phyloP scores from a whole-genome alignment of 2,329 filamentous ascomycete genomes.

The Neonectria ditissima region DNA sequence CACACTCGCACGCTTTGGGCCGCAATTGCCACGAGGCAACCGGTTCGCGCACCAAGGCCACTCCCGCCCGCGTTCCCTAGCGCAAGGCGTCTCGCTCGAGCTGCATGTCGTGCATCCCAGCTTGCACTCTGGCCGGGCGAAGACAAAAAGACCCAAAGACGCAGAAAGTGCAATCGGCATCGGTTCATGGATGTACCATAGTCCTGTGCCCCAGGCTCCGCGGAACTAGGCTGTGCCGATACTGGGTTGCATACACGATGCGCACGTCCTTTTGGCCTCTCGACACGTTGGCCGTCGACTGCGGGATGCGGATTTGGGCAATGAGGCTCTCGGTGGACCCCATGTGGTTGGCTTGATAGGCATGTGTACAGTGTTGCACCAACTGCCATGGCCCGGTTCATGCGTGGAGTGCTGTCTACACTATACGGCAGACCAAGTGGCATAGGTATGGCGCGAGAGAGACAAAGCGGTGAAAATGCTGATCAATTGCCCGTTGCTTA shows the following conservation, averaged over 20 bases:
- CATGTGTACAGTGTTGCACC: not conserved
- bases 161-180: slow-evolving; percentile 7
- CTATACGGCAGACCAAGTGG: not conserved
- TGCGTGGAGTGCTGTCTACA: not conserved
- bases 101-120: slow-evolving; percentile 26
- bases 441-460: not conserved
- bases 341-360: not conserved
- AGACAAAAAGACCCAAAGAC: no score
- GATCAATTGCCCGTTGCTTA: not conserved
- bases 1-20: slow-evolving; percentile 32
- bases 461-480: not conserved
- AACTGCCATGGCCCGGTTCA: not conserved
- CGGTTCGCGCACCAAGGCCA: slow-evolving; percentile 25
- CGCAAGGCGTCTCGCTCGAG: slow-evolving; percentile 17
- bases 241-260: not conserved
- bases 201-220: not conserved
- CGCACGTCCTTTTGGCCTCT: not conserved
- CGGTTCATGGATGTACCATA: not conserved
- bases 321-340: slow-evolving; percentile 8
- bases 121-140: slow-evolving; percentile 21
- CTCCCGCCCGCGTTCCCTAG: not conserved
- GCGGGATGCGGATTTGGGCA: no score
- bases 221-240: slow-evolving; percentile 16
- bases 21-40: slow-evolving; percentile 30
- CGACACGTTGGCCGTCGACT: not conserved